A percentile compares a stretch with the other conserved stretches of the same genome.
Evolutionary conservation across 2,329 filamentous ascomycete species (phyloP).

Genomic region (Cladosporium sp.): DNA sequence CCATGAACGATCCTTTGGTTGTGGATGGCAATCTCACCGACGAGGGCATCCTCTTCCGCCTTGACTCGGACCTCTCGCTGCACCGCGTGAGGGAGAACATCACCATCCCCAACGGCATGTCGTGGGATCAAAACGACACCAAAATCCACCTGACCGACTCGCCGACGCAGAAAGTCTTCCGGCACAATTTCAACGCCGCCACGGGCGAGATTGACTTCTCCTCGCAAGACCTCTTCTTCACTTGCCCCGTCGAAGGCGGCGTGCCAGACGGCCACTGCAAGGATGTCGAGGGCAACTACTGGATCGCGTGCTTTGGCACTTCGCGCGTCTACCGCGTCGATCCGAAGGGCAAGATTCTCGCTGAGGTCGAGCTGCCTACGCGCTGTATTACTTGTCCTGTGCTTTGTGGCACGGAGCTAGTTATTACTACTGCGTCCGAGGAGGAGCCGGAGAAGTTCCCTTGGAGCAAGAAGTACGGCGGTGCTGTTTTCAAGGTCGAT

Average conservation of each 20-base stretch:
- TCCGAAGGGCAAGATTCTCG: conserved; percentile 64
- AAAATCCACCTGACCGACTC: conserved; percentile 84
- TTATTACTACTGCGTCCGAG: conserved; percentile 75
- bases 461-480: conserved; percentile 60
- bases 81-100: conserved; percentile 58
- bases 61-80: conserved; percentile 59
- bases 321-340: conserved; percentile 70
- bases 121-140: conserved; percentile 69
- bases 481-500: conserved; percentile 70
- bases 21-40: conserved; percentile 28
- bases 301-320: conserved; percentile 82
- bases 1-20: conserved; percentile 72
- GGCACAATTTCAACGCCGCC: conserved; percentile 66
- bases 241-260: conserved; percentile 58
- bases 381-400: conserved; percentile 74
- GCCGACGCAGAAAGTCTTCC: conserved; percentile 63
- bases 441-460: conserved; percentile 60
- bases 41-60: conserved; percentile 66
- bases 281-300: conserved; percentile 80
- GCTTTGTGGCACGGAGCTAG: conserved; percentile 70
- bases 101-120: conserved; percentile 79
- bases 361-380: conserved; percentile 72
- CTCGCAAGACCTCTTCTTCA: conserved; percentile 69
- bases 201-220: conserved; percentile 62
- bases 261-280: conserved; percentile 80